These are phyloP conservation scores for Bidens hawaiensis DNA, from an alignment of 140 eudicot species.

Conservation along the genomic window DNA sequence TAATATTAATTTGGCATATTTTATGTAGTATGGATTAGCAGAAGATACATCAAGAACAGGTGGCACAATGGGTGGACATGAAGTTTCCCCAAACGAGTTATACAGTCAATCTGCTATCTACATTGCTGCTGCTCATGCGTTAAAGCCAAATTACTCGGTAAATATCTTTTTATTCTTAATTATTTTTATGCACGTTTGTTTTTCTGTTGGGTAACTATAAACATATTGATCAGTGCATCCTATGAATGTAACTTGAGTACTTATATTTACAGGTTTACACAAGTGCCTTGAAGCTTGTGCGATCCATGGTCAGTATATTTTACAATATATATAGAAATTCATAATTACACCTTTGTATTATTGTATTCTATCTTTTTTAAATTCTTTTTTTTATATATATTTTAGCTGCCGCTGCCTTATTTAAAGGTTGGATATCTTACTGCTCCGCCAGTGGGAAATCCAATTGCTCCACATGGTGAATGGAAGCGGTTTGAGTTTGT, in stretches of 20 bases:
- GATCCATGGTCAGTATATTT: conserved; percentile 78
- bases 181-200: no score
- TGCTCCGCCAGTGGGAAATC: conserved; percentile 65
- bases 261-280: conserved; percentile 56
- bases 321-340: not conserved
- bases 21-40: conserved; percentile 78
- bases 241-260: not conserved
- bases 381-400: not conserved
- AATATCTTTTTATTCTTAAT: conserved; percentile 14
- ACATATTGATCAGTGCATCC: not conserved
- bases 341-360: no score
- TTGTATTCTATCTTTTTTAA: no score
- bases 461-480: conserved; percentile 75
- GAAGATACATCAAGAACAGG: conserved; percentile 91
- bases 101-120: conserved; percentile 86
- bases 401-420: conserved; percentile 84
- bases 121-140: conserved; percentile 88
- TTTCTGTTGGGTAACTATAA: no score
- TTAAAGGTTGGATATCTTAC: conserved; percentile 75
- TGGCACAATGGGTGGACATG: conserved; percentile 41
- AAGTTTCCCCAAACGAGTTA: conserved; percentile 60
- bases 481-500: conserved; percentile 74
- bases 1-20: not conserved
- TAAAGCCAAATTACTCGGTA: conserved; percentile 77
- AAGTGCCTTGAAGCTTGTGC: conserved; percentile 83